Evolutionary conservation across 2,329 filamentous ascomycete species (phyloP).

Genomic region (Tolypocladium cylindrosporum): DNA sequence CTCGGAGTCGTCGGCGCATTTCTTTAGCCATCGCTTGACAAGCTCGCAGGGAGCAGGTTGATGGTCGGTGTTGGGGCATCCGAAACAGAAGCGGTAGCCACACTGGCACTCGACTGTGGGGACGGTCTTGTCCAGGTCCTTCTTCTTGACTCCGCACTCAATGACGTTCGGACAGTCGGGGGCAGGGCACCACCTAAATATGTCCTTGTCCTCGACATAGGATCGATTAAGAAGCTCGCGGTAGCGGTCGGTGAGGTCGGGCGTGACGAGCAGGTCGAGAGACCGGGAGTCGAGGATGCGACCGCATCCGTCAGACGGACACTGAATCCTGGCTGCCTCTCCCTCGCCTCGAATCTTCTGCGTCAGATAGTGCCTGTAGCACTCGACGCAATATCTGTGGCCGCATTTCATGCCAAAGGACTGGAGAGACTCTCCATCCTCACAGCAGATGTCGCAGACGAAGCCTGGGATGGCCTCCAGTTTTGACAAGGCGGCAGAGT

Average conservation of each 20-base stretch:
- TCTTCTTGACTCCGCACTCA: conserved; percentile 79
- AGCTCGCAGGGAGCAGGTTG: conserved; percentile 85
- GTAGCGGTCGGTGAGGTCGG: conserved; percentile 55
- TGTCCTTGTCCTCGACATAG: conserved; percentile 94
- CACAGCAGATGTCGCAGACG: conserved; percentile 90
- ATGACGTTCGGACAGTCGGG: conserved; percentile 94
- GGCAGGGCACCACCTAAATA: conserved; percentile 93
- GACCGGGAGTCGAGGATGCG: conserved; percentile 87
- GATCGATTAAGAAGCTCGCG: conserved; percentile 80
- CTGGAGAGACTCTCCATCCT: conserved; percentile 66
- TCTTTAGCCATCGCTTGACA: conserved; percentile 94
- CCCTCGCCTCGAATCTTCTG: conserved; percentile 96
- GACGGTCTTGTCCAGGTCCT: conserved; percentile 74
- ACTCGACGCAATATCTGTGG: conserved; percentile 86
- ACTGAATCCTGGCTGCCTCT: conserved; percentile 89
- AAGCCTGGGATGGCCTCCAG: conserved; percentile 68
- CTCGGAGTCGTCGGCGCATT: conserved; percentile 96
- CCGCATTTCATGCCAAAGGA: conserved; percentile 93
- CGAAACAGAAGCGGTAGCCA: conserved; percentile 87
- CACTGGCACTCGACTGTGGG: conserved; percentile 84
- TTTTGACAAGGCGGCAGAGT: conserved; percentile 50
- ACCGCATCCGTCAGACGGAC: conserved; percentile 77
- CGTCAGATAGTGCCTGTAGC: conserved; percentile 80
- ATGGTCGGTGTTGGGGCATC: conserved; percentile 81
- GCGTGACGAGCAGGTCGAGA: conserved; percentile 62